These are phyloP conservation scores for Rhizopus arrhizus DNA, from an alignment of 371 early-diverging fungal genomes.

Conservation along the genomic window DNA sequence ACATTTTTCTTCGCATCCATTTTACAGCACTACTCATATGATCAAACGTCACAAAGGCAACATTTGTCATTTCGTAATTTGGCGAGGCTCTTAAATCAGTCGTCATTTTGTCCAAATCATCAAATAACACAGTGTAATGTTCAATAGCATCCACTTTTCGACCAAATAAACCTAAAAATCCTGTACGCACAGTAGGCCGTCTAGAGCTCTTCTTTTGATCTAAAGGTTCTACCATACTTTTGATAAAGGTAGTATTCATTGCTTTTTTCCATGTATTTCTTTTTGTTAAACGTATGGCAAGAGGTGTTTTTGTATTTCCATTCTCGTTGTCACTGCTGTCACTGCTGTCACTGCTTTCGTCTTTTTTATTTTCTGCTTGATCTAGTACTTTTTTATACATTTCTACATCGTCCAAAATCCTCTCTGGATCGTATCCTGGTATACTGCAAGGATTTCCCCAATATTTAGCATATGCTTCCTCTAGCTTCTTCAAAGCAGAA, in stretches of 20 bases:
- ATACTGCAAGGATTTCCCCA: slow-evolving; percentile 55
- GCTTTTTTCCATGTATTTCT: slow-evolving; percentile 22
- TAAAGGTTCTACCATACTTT: slow-evolving; percentile 16
- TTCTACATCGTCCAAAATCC: slow-evolving; percentile 39
- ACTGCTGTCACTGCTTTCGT: not conserved
- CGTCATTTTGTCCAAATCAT: slow-evolving; percentile 35
- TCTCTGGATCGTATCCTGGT: slow-evolving; percentile 48
- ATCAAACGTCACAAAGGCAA: slow-evolving; percentile 53
- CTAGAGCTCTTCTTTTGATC: slow-evolving; percentile 11
- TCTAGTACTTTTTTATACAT: slow-evolving; percentile 31
- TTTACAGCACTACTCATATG: slow-evolving; percentile 47
- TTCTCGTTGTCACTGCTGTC: slow-evolving; percentile 11
- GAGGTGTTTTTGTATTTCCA: not conserved
- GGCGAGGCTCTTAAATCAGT: slow-evolving; percentile 31
- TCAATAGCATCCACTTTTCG: slow-evolving; percentile 49
- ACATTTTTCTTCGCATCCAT: not conserved
- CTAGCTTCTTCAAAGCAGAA: slow-evolving; percentile 36
- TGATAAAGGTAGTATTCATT: slow-evolving; percentile 16
- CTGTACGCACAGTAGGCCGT: slow-evolving; percentile 35
- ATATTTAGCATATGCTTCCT: slow-evolving; percentile 44
- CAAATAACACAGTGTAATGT: slow-evolving; percentile 45
- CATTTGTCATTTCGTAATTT: slow-evolving; percentile 40
- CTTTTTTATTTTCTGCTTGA: slow-evolving; percentile 12
- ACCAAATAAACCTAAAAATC: slow-evolving; percentile 41
- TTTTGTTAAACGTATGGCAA: slow-evolving; percentile 8